Evolutionary conservation across 2,329 filamentous ascomycete species (phyloP), one percentile per base, ranked within the genome.

Genomic region (Colletotrichum acutatum): DNA sequence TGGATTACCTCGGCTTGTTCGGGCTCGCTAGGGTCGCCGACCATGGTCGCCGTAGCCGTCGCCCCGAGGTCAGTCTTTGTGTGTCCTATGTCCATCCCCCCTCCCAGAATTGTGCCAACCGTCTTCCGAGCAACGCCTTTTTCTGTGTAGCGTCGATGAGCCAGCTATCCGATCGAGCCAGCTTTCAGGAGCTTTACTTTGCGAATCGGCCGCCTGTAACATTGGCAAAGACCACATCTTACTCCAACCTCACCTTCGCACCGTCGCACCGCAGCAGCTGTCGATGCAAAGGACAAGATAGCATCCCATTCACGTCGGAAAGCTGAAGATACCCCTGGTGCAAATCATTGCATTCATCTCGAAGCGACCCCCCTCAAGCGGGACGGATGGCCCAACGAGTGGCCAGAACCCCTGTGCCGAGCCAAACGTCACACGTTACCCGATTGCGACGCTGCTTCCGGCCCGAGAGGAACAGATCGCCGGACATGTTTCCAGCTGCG

Each of bases 301-400:
- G 42, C 42, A 49, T 49, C 8, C 42, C 11, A 11, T 22, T 16
- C n/a, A n/a, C 11, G 5, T 34, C 8, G 11, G 22, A 54, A 53
- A 71, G 56, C 71, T 67, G 56, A 66, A 52, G 0, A 24, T 8
- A 11, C 42, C 58, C 61, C 61, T 14, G 4, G 60, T 52, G 60
- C 56, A 62, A 73, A 73, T 74, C 68, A 67, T 66, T 53, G 49
- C 34, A 28, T 37, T 28, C 22, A 58, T 26, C 16, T 58, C 52
- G 52, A 68, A 68, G 30, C 46, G 62, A 61, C n/a, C 62, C 42
- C 42, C 42, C 56, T 61, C 63, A 26, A 52, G 46, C n/a, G 30
- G 32, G 46, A 56, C 14, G 54, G 62, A 54, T 14, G 32, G 32
- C 32, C 16, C 26, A n/a, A 49, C n/a, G 9, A 9, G 26, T 28